These are phyloP conservation scores for Russula griseocarnosa DNA, from an alignment of 768 basidiomycete genomes.

Conservation along the genomic window DNA sequence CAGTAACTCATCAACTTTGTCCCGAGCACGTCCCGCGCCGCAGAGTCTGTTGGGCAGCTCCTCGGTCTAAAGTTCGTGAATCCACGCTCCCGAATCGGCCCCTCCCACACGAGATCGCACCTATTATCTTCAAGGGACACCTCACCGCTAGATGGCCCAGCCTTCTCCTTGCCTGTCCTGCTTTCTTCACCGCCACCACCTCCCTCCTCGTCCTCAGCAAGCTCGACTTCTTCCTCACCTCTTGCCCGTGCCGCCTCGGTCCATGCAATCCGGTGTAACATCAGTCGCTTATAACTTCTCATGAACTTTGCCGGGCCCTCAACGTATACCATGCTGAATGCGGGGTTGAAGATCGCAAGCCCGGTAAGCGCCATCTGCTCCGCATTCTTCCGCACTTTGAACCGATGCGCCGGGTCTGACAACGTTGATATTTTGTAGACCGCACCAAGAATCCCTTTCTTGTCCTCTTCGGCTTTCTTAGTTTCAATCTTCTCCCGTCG, in stretches of 20 bases:
- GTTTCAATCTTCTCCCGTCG: constrained; percentile 78
- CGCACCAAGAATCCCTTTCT: constrained; percentile 75
- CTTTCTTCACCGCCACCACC: constrained; percentile 38
- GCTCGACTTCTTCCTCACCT: constrained; percentile 65
- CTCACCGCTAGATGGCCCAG: constrained; percentile 31
- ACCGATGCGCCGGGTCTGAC: constrained; percentile 88
- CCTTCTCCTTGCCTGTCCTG: constrained; percentile 37
- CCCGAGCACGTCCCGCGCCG: constrained; percentile 84
- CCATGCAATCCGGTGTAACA: constrained; percentile 89
- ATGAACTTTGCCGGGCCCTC: constrained; percentile 87
- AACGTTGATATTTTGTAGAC: constrained; percentile 91
- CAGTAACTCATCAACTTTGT: constrained; percentile 84
- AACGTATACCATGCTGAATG: constrained; percentile 87
- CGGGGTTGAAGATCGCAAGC: constrained; percentile 84
- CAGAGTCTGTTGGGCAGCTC: constrained; percentile 76
- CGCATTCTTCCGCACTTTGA: constrained; percentile 96
- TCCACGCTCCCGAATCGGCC: constrained; percentile 73
- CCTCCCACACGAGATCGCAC: constrained; percentile 93
- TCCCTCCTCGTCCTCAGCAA: constrained; percentile 48
- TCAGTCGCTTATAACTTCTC: constrained; percentile 80
- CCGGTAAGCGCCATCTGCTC: constrained; percentile 87
- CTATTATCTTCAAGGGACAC: constrained; percentile 79
- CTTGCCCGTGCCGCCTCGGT: constrained; percentile 84
- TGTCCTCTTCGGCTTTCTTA: constrained; percentile 85
- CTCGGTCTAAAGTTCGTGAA: constrained; percentile 79